These are phyloP conservation scores for Simplicillium sp. DNA, from an alignment of 2,329 filamentous ascomycete species.

Conservation along the genomic window DNA sequence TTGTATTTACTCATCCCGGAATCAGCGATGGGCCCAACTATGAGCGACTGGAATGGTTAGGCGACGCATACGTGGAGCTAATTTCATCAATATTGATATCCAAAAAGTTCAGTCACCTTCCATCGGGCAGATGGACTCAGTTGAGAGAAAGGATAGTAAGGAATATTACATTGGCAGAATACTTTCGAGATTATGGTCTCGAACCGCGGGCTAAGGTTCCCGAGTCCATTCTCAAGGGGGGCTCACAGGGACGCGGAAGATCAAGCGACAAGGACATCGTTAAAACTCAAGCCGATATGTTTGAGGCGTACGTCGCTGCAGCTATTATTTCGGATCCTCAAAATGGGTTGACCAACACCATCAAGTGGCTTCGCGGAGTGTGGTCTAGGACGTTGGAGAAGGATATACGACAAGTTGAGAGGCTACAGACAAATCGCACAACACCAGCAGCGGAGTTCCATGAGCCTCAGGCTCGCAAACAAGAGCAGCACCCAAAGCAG, in stretches of 20 bases:
- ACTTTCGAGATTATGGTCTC: constrained; percentile 61
- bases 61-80: constrained; percentile 76
- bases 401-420: constrained; percentile 31
- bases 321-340: constrained; percentile 58
- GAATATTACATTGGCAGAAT: constrained; percentile 67
- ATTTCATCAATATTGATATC: constrained; percentile 69
- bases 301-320: constrained; percentile 83
- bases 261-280: constrained; percentile 42
- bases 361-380: constrained; percentile 64
- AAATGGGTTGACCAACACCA: constrained; percentile 50
- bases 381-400: constrained; percentile 59
- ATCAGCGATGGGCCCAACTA: constrained; percentile 39
- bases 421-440: too few species aligned
- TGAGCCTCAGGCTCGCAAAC: constrained; percentile 10
- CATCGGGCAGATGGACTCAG: constrained; percentile 62
- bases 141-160: constrained; percentile 71
- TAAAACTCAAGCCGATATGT: constrained; percentile 78
- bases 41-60: constrained; percentile 80
- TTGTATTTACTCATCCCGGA: constrained; percentile 60
- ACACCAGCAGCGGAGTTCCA: constrained; percentile 19
- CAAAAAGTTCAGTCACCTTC: constrained; percentile 55
- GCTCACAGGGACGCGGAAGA: constrained; percentile 13
- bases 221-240: constrained; percentile 23
- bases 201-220: constrained; percentile 53
- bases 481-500: constrained; percentile 17